These are phyloP conservation scores for Sordariomycetes sp. DNA, from an alignment of 2,329 filamentous ascomycete genomes.

Conservation along the genomic window DNA sequence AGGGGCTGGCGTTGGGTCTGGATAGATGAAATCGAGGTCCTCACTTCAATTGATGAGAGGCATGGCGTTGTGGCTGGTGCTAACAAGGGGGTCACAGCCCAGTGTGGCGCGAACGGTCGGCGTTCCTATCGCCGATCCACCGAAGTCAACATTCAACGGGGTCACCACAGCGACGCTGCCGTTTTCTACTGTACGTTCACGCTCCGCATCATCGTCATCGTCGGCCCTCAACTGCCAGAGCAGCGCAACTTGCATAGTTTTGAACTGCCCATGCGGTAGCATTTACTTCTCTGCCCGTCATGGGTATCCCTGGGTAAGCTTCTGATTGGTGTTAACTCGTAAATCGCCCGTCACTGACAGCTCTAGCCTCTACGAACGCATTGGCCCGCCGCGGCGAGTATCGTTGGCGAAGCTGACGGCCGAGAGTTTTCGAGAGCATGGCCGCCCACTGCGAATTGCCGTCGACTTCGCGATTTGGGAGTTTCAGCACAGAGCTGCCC, in stretches of 20 bases:
- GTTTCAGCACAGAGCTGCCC: constrained; percentile 80
- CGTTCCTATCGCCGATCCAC: too few relatives aligned
- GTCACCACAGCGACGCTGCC: background rate
- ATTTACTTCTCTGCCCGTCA: too few relatives aligned
- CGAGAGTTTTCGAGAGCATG: constrained; percentile 61
- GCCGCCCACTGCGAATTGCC: constrained; percentile 72
- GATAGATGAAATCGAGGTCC: too few relatives aligned
- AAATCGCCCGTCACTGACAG: constrained; percentile 9
- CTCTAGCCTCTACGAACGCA: constrained; percentile 76
- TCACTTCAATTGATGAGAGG: too few relatives aligned
- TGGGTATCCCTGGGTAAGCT: constrained; percentile 58
- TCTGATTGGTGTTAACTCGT: background rate
- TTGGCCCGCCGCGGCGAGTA: constrained; percentile 70
- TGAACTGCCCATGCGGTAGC: too few relatives aligned
- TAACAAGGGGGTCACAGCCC: too few relatives aligned
- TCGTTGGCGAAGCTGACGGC: constrained; percentile 77
- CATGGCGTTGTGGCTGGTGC: background rate
- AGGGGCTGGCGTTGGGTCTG: background rate
- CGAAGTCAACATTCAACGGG: background rate
- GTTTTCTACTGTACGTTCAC: background rate
- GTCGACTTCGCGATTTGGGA: constrained; percentile 97
- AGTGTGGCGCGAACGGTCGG: too few relatives aligned
- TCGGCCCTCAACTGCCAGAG: background rate
- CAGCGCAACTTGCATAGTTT: background rate
- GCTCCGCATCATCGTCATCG: constrained; percentile 4